Conservation (phyloP, 139 green algal genomes). For the Haematococcus lacustris region DNA sequence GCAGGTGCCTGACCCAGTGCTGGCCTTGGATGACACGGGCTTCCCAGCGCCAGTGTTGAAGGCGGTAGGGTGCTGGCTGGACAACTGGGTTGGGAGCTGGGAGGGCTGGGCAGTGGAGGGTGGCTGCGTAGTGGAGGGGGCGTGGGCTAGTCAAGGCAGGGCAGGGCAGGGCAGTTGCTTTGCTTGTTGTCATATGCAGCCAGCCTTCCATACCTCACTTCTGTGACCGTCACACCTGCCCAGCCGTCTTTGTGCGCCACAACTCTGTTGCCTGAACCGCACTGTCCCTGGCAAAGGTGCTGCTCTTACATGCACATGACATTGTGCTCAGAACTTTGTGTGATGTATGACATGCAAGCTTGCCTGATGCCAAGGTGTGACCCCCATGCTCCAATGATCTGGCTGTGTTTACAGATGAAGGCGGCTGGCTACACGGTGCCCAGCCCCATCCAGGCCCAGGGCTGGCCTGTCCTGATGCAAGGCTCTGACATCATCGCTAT, state of each 20-base stretch:
- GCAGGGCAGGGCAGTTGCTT: background rate
- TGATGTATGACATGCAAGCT: no score
- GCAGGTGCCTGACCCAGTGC: background rate
- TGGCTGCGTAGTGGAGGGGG: no score
- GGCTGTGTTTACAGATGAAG: slow-evolving; percentile 1
- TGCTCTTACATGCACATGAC: no score
- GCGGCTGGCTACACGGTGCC: slow-evolving; percentile 42
- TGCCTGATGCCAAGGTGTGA: no score
- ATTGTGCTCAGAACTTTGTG: no score
- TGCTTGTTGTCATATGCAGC: background rate
- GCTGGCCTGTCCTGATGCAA: slow-evolving; percentile 41
- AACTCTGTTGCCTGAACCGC: no score
- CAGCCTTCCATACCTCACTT: background rate
- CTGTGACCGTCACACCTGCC: background rate
- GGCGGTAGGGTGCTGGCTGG: background rate
- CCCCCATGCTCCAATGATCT: no score
- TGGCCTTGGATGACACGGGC: background rate
- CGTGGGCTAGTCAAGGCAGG: background rate
- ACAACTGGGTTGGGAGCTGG: background rate
- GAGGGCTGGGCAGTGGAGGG: background rate
- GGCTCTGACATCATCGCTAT: slow-evolving; percentile 66
- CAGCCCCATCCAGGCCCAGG: slow-evolving; percentile 74
- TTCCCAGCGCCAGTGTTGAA: background rate
- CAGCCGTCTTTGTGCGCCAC: background rate
- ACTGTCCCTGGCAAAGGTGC: no score